Percentiles rank a stretch among this genome's conserved stretches.
These are phyloP conservation scores for Kuraishia hungarica DNA, from an alignment of 805 yeast genomes.

Conservation along the genomic window DNA sequence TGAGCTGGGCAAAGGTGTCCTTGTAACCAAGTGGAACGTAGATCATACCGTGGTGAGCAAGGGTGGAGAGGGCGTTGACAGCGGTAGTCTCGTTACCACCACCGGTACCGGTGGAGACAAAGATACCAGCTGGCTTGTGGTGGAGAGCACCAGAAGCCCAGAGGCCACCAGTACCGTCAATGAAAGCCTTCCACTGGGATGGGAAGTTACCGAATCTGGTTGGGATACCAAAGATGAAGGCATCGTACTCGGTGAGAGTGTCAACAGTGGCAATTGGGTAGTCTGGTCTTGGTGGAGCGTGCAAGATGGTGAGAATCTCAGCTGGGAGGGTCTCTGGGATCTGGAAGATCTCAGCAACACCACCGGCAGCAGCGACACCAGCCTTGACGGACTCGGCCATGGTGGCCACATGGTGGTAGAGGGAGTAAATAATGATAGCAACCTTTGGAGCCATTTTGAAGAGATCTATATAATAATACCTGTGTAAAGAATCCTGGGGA, in stretches of 20 bases:
- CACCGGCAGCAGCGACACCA: slow-evolving; percentile 68
- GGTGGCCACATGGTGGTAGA: slow-evolving; percentile 66
- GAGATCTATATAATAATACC: not conserved
- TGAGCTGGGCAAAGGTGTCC: slow-evolving; percentile 41
- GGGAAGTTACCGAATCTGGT: slow-evolving; percentile 80
- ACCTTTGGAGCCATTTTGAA: slow-evolving; percentile 10
- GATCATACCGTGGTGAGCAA: slow-evolving; percentile 75
- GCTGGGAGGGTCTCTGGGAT: slow-evolving; percentile 67
- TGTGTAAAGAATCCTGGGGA: too few species aligned
- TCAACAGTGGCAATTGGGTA: slow-evolving; percentile 57
- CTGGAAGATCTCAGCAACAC: slow-evolving; percentile 60
- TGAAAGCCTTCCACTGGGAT: slow-evolving; percentile 68
- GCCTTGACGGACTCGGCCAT: slow-evolving; percentile 60
- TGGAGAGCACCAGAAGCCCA: slow-evolving; percentile 70
- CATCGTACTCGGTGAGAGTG: slow-evolving; percentile 60
- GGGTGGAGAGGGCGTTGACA: slow-evolving; percentile 51
- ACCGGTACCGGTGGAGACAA: slow-evolving; percentile 71
- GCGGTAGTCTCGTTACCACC: slow-evolving; percentile 79
- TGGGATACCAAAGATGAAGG: slow-evolving; percentile 78
- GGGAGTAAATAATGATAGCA: slow-evolving; percentile 55
- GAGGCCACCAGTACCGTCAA: slow-evolving; percentile 71
- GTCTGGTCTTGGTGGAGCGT: slow-evolving; percentile 58
- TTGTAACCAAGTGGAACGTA: slow-evolving; percentile 75
- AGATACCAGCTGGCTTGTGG: slow-evolving; percentile 70
- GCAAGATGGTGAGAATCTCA: slow-evolving; percentile 45